Evolutionary conservation across 2,329 filamentous ascomycete species (phyloP), one percentile per base, ranked within the genome.

Genomic region (Aspergillus ochraceus): DNA sequence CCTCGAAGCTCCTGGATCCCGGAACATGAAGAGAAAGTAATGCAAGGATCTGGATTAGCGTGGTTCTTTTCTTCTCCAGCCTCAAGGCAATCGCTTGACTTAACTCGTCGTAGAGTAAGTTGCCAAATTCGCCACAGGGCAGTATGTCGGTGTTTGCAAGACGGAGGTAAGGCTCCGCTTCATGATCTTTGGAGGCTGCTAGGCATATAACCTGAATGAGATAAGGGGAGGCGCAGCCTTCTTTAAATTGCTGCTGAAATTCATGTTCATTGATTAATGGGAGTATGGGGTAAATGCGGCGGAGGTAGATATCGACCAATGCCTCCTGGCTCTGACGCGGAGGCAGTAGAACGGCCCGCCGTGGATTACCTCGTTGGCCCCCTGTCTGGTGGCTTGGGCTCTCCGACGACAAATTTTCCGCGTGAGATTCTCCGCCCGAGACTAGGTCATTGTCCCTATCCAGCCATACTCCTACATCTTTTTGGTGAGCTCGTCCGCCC

Each of bases 1-100:
- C 70, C 49, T 75, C 72, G 6, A 70, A 68, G 4, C 71, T 71
- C 12, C 66, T 66, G 4, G 70, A 62, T 2, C 72, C 70, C 53
- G 70, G 69, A 46, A 68, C 71, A 54, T 75, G 72, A 4, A 75
- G 60, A n/a, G 70, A 71, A 57, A 73, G 61, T 53, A 74, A 55
- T 1, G 69, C 68, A 30, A 74, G 58, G 5, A 72, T 69, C 52
- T 71, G 72, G 30, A 73, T 71, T 17, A 68, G 63, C 4, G 67
- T 68, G 29, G 71, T 54, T 19, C 69, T 62, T 30, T 52, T 55
- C 12, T 42, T 50, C 39, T 62, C 60, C 12, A 50, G 8, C 24
- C 70, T 70, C 17, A 66, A 58, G 30, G 71, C 59, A 52, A 73
- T 66, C 0, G 65, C 66, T 14, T 67, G 63, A 22, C 64, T 63